Percentiles rank a stretch among this genome's conserved stretches.
These are phyloP conservation scores for Boletus reticulatus DNA, from an alignment of 768 basidiomycete genomes.

Conservation along the genomic window DNA sequence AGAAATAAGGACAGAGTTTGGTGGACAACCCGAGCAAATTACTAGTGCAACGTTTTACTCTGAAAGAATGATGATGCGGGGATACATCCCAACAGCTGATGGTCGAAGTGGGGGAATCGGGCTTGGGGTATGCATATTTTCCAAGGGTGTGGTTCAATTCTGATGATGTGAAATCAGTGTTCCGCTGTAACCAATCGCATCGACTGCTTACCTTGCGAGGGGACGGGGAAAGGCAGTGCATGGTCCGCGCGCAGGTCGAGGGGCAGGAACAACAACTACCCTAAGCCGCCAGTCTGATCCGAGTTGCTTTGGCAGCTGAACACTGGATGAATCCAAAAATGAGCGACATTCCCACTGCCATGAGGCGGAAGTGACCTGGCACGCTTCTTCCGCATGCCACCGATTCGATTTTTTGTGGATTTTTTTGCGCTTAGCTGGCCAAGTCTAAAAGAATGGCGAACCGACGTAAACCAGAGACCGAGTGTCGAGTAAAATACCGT, in stretches of 20 bases:
- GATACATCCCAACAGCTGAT: not conserved
- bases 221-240: not conserved
- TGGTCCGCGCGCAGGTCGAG: no score
- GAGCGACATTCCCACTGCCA: no score
- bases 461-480: conserved; percentile 1
- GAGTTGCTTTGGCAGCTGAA: conserved; percentile 1
- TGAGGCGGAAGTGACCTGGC: not conserved
- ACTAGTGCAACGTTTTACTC: not conserved
- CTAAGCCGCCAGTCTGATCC: conserved; percentile 2
- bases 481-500: not conserved
- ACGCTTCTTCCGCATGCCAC: conserved; percentile 13
- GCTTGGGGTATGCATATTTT: not conserved
- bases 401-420: not conserved
- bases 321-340: no score
- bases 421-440: not conserved
- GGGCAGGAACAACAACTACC: not conserved
- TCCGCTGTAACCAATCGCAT: not conserved
- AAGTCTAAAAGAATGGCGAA: not conserved
- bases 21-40: no score
- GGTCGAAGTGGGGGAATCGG: not conserved
- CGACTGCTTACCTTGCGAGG: not conserved
- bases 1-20: no score
- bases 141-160: not conserved
- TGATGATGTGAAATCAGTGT: not conserved
- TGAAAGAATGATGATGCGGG: not conserved